These are phyloP conservation scores for Corniculantispora saksenae DNA, from an alignment of 2,329 filamentous ascomycete genomes.

Conservation along the genomic window DNA sequence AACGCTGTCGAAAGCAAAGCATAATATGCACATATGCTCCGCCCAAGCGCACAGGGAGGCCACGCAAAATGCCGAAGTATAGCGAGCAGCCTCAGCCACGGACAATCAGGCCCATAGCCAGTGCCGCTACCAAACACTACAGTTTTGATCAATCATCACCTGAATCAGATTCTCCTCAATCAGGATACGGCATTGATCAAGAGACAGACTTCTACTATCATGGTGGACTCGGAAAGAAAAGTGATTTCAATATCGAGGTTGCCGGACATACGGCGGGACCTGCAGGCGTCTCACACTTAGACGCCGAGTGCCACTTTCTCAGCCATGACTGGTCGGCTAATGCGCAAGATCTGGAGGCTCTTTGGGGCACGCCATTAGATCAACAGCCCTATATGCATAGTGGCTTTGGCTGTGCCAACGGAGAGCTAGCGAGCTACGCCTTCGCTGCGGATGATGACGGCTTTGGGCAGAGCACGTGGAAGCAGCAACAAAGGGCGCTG, in stretches of 20 bases:
- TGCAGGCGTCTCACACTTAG: background rate
- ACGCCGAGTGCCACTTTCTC: background rate
- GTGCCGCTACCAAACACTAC: background rate
- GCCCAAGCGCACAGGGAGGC: background rate
- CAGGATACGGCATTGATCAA: background rate
- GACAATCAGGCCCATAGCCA: background rate
- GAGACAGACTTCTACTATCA: background rate
- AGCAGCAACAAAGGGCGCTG: background rate
- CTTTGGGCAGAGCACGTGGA: background rate
- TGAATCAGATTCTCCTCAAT: background rate
- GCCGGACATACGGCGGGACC: background rate
- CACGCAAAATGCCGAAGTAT: conserved; percentile 2
- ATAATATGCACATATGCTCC: background rate
- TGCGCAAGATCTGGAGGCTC: conserved; percentile 2
- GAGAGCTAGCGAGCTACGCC: background rate
- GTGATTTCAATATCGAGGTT: background rate
- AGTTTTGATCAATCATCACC: background rate
- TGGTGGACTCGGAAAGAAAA: background rate
- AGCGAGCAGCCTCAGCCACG: background rate
- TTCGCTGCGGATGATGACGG: background rate
- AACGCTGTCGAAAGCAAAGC: conserved; percentile 1
- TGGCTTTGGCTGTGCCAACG: background rate
- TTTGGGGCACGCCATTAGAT: background rate
- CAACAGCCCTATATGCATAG: background rate
- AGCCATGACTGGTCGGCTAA: background rate